A percentile compares a stretch with the other conserved stretches of the same genome.
Evolutionary conservation across 306 rosid genomes (phyloP).

Genomic region (Urtica urens): DNA sequence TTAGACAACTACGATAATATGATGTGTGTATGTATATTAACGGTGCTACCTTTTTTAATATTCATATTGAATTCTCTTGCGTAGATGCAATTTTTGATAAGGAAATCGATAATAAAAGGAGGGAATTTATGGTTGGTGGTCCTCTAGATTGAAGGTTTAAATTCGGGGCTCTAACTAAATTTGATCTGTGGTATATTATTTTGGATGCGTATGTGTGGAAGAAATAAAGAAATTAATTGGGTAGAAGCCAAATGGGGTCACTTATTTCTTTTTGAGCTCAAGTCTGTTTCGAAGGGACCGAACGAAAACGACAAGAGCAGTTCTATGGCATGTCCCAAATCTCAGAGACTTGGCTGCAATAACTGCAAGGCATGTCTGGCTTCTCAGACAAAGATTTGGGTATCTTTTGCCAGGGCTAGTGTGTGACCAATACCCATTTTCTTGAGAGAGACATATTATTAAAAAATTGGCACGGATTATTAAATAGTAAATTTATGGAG

Average conservation of each 20-base stretch:
- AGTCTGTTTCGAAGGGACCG: constrained; percentile 31
- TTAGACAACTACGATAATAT: neutral
- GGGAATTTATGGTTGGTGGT: constrained; percentile 21
- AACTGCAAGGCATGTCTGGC: constrained; percentile 44
- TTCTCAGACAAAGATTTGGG: constrained; percentile 68
- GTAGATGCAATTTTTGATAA: neutral
- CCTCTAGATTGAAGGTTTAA: constrained; percentile 12
- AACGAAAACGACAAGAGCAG: constrained; percentile 50
- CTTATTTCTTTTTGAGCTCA: constrained; percentile 22
- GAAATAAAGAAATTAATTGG: constrained; percentile 14
- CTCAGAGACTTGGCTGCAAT: constrained; percentile 46
- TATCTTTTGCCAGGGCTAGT: constrained; percentile 52
- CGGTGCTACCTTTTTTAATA: constrained; percentile 18
- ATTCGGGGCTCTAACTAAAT: constrained; percentile 13
- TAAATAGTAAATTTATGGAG: too few species aligned
- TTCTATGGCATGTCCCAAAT: constrained; percentile 37
- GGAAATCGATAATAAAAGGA: constrained; percentile 27
- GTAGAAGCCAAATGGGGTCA: constrained; percentile 15
- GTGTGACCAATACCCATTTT: constrained; percentile 24
- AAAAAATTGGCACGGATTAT: too few species aligned
- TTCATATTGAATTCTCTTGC: constrained; percentile 16
- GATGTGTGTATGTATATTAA: neutral
- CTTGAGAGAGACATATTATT: too few species aligned
- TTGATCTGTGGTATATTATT: neutral
- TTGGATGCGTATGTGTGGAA: neutral